Conservation (phyloP, 352 stramenopile genomes). For the Globisporangium megalacanthum region DNA sequence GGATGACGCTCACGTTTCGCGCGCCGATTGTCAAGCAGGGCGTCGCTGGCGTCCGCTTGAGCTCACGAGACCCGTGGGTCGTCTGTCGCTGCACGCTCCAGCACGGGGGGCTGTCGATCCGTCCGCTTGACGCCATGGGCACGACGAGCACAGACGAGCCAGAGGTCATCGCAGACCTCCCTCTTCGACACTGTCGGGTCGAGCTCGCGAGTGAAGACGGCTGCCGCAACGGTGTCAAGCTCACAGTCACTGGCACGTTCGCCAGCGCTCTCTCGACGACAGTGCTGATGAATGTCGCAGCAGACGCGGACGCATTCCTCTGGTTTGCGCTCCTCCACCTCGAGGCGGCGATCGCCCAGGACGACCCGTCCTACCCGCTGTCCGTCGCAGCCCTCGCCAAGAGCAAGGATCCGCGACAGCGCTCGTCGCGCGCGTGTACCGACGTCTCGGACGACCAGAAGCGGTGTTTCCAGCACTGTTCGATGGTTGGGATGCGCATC, state of each 20-base stretch:
- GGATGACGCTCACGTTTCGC: conserved; percentile 51
- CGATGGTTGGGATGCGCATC: conserved; percentile 24
- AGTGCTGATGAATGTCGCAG: conserved; percentile 36
- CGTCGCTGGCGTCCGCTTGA: conserved; percentile 30
- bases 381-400: conserved; percentile 14
- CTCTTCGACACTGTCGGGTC: conserved; percentile 39
- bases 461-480: conserved; percentile 27
- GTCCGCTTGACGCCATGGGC: conserved; percentile 1
- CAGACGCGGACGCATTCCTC: conserved; percentile 39
- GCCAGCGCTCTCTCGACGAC: conserved; percentile 14
- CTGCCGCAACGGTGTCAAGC: conserved; percentile 42
- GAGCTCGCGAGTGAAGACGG: conserved; percentile 41
- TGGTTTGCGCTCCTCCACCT: conserved; percentile 56
- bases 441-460: conserved; percentile 28
- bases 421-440: conserved; percentile 7
- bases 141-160: not conserved
- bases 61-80: conserved; percentile 29
- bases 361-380: conserved; percentile 33
- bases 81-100: conserved; percentile 25
- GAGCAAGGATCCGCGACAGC: conserved; percentile 18
- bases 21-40: conserved; percentile 34
- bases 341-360: conserved; percentile 43
- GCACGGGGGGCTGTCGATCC: conserved; percentile 32
- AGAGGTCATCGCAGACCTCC: conserved; percentile 17
- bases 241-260: conserved; percentile 16